Percentiles rank a stretch among this genome's conserved stretches.
These are phyloP conservation scores for Chlamydomonas asymmetrica DNA, from an alignment of 139 green algal genomes.

Conservation along the genomic window DNA sequence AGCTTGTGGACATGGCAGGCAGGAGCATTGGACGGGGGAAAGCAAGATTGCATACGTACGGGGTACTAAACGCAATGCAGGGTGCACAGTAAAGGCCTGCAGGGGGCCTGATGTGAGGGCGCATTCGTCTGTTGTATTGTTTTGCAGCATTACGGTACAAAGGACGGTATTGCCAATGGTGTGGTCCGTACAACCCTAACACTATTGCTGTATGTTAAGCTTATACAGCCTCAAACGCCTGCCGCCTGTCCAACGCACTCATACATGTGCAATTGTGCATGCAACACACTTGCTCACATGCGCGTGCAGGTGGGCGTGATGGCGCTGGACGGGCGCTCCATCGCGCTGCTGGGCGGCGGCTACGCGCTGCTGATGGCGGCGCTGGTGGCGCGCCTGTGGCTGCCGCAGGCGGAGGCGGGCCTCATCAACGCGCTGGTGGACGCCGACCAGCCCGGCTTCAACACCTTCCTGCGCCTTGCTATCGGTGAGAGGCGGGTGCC, in stretches of 20 bases:
- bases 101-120: too few species aligned
- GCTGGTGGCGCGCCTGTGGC: slow-evolving; percentile 28
- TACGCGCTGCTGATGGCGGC: slow-evolving; percentile 26
- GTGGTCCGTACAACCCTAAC: too few species aligned
- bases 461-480: slow-evolving; percentile 11
- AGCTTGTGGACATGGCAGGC: too few species aligned
- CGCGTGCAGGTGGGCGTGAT: slow-evolving; percentile 28
- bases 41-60: too few species aligned
- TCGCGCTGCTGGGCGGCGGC: slow-evolving; percentile 2
- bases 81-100: too few species aligned
- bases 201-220: too few species aligned
- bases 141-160: too few species aligned
- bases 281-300: slow-evolving; percentile 3
- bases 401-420: slow-evolving; percentile 29
- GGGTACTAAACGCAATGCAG: too few species aligned
- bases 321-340: slow-evolving; percentile 26
- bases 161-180: too few species aligned
- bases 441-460: slow-evolving; percentile 18
- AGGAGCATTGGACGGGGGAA: too few species aligned
- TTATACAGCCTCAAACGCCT: too few species aligned
- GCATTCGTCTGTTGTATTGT: too few species aligned
- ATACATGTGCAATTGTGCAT: not conserved
- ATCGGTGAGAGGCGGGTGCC: slow-evolving; percentile 12
- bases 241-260: not conserved
- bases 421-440: slow-evolving; percentile 43